Percentiles rank a stretch among this genome's conserved stretches.
Conservation (phyloP, 2,329 filamentous ascomycete genomes). For the Fusarium newnesense region DNA sequence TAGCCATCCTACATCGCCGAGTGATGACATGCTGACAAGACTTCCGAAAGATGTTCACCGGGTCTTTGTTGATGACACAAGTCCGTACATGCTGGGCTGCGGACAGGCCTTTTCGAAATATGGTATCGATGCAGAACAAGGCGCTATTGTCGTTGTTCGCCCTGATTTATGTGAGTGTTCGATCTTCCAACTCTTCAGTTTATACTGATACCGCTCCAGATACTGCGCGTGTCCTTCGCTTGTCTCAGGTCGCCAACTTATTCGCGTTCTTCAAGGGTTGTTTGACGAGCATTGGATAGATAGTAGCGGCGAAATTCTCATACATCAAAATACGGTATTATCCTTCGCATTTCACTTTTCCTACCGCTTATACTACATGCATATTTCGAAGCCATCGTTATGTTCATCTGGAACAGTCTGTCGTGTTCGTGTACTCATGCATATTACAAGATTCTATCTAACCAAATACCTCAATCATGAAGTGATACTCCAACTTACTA, state of each 20-base stretch:
- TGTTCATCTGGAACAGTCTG: accelerated
- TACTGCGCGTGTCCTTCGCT: conserved; percentile 2
- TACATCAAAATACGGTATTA: too few relatives aligned
- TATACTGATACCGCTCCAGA: background rate
- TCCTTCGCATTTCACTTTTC: accelerated
- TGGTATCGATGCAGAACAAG: conserved; percentile 14
- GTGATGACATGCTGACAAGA: background rate
- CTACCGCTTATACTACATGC: accelerated
- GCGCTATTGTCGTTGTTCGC: conserved; percentile 27
- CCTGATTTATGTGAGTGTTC: conserved; percentile 34
- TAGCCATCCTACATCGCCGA: accelerated
- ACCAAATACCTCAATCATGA: conserved; percentile 68
- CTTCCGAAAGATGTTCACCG: conserved; percentile 14
- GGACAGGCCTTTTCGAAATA: conserved; percentile 20
- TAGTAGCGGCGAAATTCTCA: background rate
- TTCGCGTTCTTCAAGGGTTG: conserved; percentile 15
- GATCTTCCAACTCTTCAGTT: accelerated
- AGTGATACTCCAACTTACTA: conserved; percentile 64
- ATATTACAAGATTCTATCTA: conserved; percentile 22
- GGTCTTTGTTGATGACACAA: conserved; percentile 29
- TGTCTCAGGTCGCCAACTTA: background rate
- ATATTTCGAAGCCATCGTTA: accelerated
- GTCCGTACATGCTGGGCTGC: conserved; percentile 19
- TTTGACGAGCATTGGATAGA: background rate
- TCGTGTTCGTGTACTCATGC: background rate